These are phyloP conservation scores for Coemansia sp. DNA, from an alignment of 192 early-diverging fungal species.

Conservation along the genomic window DNA sequence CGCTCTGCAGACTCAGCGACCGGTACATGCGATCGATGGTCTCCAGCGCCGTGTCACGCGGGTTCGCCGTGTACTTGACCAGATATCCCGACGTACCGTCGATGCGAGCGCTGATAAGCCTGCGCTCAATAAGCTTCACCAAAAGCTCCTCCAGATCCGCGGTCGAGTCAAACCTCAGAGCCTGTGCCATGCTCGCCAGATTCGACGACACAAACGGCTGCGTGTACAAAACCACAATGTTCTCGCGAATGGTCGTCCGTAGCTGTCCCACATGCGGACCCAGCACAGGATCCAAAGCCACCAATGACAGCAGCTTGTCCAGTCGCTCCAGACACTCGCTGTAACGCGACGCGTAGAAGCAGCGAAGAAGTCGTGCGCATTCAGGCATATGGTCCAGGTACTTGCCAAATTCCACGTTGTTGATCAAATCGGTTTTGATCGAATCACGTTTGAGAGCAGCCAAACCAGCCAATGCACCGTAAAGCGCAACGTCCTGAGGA, in stretches of 20 bases:
- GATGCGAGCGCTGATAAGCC: constrained; percentile 37
- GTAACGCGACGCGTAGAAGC: constrained; percentile 34
- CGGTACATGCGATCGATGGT: constrained; percentile 31
- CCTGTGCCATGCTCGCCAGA: constrained; percentile 35
- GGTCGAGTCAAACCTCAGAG: constrained; percentile 30
- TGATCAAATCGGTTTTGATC: constrained; percentile 23
- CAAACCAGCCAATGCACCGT: constrained; percentile 44
- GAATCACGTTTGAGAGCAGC: constrained; percentile 29
- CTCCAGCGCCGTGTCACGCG: constrained; percentile 33
- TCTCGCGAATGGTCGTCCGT: constrained; percentile 23
- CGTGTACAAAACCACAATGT: constrained; percentile 41
- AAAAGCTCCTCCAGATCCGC: constrained; percentile 26
- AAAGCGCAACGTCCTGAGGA: constrained; percentile 42
- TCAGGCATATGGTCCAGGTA: constrained; percentile 46
- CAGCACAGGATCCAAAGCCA: constrained; percentile 32
- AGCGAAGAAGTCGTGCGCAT: constrained; percentile 35
- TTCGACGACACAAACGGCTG: constrained; percentile 42
- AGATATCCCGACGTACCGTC: constrained; percentile 37
- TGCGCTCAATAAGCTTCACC: constrained; percentile 32
- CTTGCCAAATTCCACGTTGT: constrained; percentile 33
- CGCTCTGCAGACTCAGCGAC: constrained; percentile 24
- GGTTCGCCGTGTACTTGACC: constrained; percentile 30
- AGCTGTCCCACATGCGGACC: constrained; percentile 23
- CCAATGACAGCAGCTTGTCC: constrained; percentile 31
- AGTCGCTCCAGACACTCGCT: constrained; percentile 27